These are phyloP conservation scores for Fusarium cicatricum DNA, from an alignment of 2,329 filamentous ascomycete genomes.

Conservation along the genomic window DNA sequence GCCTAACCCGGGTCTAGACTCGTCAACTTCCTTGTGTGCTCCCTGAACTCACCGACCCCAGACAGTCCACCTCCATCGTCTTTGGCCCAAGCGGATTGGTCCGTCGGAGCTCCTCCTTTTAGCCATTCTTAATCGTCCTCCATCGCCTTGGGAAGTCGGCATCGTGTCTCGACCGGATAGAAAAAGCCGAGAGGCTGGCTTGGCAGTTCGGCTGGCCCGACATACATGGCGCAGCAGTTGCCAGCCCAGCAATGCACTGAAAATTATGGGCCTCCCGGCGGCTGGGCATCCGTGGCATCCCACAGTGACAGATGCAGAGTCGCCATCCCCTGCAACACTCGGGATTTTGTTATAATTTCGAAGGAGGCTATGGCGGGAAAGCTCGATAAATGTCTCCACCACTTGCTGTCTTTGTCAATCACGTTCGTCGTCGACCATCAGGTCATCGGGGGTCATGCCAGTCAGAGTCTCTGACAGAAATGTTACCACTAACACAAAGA, in stretches of 20 bases:
- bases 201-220: constrained; percentile 43
- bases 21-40: constrained; percentile 10
- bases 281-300: constrained; percentile 41
- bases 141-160: constrained; percentile 32
- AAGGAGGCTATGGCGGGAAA: constrained; percentile 34
- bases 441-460: neutral
- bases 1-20: constrained; percentile 17
- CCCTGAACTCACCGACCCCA: constrained; percentile 30
- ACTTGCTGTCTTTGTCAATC: constrained; percentile 26
- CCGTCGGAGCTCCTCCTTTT: constrained; percentile 20
- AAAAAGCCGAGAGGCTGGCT: constrained; percentile 44
- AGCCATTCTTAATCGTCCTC: constrained; percentile 19
- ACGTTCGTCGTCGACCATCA: constrained; percentile 22
- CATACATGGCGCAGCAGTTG: constrained; percentile 40
- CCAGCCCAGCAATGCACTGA: constrained; percentile 38
- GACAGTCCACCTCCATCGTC: constrained; percentile 9
- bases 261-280: constrained; percentile 38
- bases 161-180: constrained; percentile 41
- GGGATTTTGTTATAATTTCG: constrained; percentile 25
- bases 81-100: constrained; percentile 32
- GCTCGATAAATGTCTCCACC: constrained; percentile 31
- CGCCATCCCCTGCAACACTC: constrained; percentile 32
- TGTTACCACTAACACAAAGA: neutral
- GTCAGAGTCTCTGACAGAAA: neutral
- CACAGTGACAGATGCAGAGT: constrained; percentile 28